phyloP scores from a whole-genome alignment of 1,284 basidiomycete genomes.

The Butyriboletus appendiculatus region DNA sequence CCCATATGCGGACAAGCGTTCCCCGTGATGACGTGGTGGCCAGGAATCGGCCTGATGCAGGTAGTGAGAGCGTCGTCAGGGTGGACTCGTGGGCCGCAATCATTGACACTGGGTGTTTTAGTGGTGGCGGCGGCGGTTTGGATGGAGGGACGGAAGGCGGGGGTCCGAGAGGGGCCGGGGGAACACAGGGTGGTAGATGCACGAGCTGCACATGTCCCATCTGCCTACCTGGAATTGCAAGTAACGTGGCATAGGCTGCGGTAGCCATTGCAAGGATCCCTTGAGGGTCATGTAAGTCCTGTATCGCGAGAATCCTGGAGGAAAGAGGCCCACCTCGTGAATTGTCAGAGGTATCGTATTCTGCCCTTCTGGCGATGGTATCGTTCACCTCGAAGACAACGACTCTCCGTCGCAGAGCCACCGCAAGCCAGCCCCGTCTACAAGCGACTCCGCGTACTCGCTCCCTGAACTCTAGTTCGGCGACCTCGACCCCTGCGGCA shows the following conservation, averaged over 20 bases:
- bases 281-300: slow-evolving; percentile 36
- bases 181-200: slow-evolving; percentile 77
- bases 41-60: slow-evolving; percentile 77
- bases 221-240: slow-evolving; percentile 88
- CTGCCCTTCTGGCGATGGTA: slow-evolving; percentile 61
- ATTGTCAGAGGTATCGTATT: slow-evolving; percentile 93
- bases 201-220: slow-evolving; percentile 90
- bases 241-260: slow-evolving; percentile 72
- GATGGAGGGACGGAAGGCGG: slow-evolving; percentile 39
- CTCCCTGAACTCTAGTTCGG: slow-evolving; percentile 92
- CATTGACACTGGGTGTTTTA: slow-evolving; percentile 74
- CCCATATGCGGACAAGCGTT: slow-evolving; percentile 90
- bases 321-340: slow-evolving; percentile 62
- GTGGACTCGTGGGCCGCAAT: slow-evolving; percentile 85
- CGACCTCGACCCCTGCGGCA: slow-evolving; percentile 69
- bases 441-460: slow-evolving; percentile 80
- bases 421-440: slow-evolving; percentile 80
- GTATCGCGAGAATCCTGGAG: slow-evolving; percentile 3
- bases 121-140: slow-evolving; percentile 53
- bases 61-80: slow-evolving; percentile 76
- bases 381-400: slow-evolving; percentile 77
- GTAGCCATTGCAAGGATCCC: slow-evolving; percentile 86
- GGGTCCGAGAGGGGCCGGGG: slow-evolving; percentile 31
- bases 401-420: slow-evolving; percentile 79
- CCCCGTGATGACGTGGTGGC: slow-evolving; percentile 87